A percentile compares a stretch with the other conserved stretches of the same genome.
phyloP scores from a whole-genome alignment of 2,329 filamentous ascomycete genomes.

The Diaporthe sp. region DNA sequence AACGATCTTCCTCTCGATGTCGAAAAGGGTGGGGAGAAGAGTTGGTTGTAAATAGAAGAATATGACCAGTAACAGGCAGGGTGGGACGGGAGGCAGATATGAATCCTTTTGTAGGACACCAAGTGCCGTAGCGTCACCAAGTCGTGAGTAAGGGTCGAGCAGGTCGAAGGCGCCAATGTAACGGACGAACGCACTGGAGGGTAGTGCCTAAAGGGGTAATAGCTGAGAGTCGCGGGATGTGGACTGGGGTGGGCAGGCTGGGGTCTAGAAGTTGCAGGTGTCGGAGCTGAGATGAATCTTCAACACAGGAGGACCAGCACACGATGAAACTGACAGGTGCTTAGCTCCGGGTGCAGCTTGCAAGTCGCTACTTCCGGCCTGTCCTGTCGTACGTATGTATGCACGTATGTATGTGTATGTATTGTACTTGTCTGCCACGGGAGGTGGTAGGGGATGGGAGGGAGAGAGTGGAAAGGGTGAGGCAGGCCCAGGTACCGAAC shows the following conservation, averaged over 20 bases:
- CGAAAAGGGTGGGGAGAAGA: not conserved
- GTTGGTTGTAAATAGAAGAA: slow-evolving; percentile 18
- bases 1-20: not conserved
- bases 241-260: slow-evolving; percentile 31
- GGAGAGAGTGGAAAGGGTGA: not conserved
- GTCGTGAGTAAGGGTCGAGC: slow-evolving; percentile 32
- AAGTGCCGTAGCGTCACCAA: slow-evolving; percentile 36
- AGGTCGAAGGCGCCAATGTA: slow-evolving; percentile 36
- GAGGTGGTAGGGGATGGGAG: not conserved
- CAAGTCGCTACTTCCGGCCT: slow-evolving; percentile 41
- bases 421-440: not conserved
- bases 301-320: slow-evolving; percentile 39
- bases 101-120: slow-evolving; percentile 41
- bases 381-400: not conserved
- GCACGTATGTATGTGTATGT: not conserved
- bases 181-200: slow-evolving; percentile 39
- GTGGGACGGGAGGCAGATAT: slow-evolving; percentile 36
- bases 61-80: slow-evolving; percentile 12
- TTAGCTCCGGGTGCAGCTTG: slow-evolving; percentile 39
- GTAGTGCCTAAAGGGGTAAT: slow-evolving; percentile 41
- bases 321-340: slow-evolving; percentile 49
- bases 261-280: slow-evolving; percentile 30
- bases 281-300: slow-evolving; percentile 37
- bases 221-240: slow-evolving; percentile 40
- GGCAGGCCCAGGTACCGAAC: slow-evolving; percentile 42